Base-by-base conservation (phyloP, 148 eudicot genomes). In the Polygonum aviculare region DNA sequence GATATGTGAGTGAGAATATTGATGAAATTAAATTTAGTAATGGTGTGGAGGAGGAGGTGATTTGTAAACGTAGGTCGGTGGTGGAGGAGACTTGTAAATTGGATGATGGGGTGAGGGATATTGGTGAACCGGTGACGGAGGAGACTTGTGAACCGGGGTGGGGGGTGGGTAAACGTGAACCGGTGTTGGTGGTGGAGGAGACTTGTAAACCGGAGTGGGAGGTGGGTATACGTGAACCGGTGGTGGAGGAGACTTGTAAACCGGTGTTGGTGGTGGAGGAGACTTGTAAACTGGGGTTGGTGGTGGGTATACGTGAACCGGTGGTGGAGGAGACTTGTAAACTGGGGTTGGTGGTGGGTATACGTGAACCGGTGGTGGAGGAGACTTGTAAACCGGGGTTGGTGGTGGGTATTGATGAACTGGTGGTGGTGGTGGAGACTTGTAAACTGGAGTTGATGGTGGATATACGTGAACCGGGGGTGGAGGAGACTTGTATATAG, bases 401-500 rank as follows among this genome's bases (percentile, higher is more conserved):
- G 39, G 69, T 12, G 77, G 62, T 26, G 86, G 75, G 70, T 65
- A 77, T 18, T 11, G 21, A 52, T 77, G 70, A 55, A 57, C 60
- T 41, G 78, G 78, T n/a, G n/a, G n/a, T 31, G 78, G 39, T 5
- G 73, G 72, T 1, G 77, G 81, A 36, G 81, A 38, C 55, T 72
- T 72, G 77, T 79, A 77, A 0, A 72, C 75, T 8, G 75, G 75
- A 54, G 75, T 40, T 6, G 65, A 33, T 7, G 85, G 79, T 31
- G 83, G 83, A 7, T 79, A 81, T 4, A 73, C 65, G 48, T 83
- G 72, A 31, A 63, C 69, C 18, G 78, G 72, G 10, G 55, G 59
- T n/a, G 59, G 59, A 1, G 63, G 63, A 1, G 63, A 57, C 12
- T 57, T 55, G 62, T 55, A 55, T 19, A 57, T 33, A 9, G 63